phyloP scores from a whole-genome alignment of 1,139 yeast genomes.

The Magnusiomyces clavatus region DNA sequence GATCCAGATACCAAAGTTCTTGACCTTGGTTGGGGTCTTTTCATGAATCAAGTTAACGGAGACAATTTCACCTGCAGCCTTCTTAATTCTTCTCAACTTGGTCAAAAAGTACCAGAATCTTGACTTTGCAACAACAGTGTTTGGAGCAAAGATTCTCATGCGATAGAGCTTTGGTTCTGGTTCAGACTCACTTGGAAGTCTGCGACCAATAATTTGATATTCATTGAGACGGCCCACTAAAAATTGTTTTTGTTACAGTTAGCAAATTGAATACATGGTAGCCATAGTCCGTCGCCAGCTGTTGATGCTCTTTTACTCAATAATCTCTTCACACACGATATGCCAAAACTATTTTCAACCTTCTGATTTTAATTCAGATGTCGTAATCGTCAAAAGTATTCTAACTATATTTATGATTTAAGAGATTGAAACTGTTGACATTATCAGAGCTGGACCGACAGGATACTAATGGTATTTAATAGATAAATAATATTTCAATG shows the following conservation, averaged over 20 bases:
- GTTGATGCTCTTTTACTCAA: slow-evolving; percentile 1
- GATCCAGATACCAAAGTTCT: slow-evolving; percentile 99
- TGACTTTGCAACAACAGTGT: slow-evolving; percentile 98
- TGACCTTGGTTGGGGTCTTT: slow-evolving; percentile 97
- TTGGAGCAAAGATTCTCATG: slow-evolving; percentile 99
- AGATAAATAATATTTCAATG: no score
- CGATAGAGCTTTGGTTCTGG: slow-evolving; percentile 99
- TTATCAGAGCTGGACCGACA: no score
- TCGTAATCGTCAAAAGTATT: no score
- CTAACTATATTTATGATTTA: no score
- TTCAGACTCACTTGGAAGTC: slow-evolving; percentile 97
- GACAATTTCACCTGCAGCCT: slow-evolving; percentile 98
- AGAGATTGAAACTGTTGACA: no score
- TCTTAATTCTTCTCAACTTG: slow-evolving; percentile 98
- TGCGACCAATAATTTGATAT: slow-evolving; percentile 99
- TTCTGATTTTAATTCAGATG: no score
- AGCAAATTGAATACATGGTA: background rate
- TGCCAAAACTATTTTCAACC: no score
- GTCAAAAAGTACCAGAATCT: slow-evolving; percentile 99
- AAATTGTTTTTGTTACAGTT: background rate
- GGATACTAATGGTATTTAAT: no score
- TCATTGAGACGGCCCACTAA: slow-evolving; percentile 75
- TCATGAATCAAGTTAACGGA: slow-evolving; percentile 87
- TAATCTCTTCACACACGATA: background rate
- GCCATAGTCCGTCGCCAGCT: background rate